Evolutionary conservation across 345 rosid genomes (phyloP), one percentile per base, ranked within the genome.

Genomic region (Hypericum androsaemum): DNA sequence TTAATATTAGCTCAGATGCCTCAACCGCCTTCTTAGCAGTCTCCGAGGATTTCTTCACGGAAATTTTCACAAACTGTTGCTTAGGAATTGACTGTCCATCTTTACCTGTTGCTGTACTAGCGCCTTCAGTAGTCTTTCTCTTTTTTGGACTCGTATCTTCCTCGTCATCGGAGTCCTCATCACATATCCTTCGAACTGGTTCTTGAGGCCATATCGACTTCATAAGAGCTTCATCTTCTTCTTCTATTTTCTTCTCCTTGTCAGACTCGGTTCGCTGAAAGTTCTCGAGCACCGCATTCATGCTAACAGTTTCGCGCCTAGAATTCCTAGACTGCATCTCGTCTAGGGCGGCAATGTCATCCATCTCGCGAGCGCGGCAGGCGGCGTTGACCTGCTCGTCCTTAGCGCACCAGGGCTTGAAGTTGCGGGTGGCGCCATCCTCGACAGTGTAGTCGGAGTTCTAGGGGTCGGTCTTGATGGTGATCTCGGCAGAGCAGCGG

Each of bases 301-400:
- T 80, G 48, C 94, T 84, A 13, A 90, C 96, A 32, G 84, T 75
- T 5, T 94, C 96, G 15, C 87, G 95, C 65, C 95, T 82, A 39
- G 95, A 81, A 94, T 73, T 87, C 85, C 83, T 76, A 16, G 94
- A 80, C 71, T 80, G 84, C 97, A 85, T 80, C 62, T 88, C 97
- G 68, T 88, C 97, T 43, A 92, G 94, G 0, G 97, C 82, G 3
- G 97, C 97, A 53, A 88, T 72, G 54, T 85, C 88, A 64, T 88
- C 97, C 95, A 92, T 88, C 60, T n/a, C n/a, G n/a, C n/a, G n/a
- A n/a, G n/a, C n/a, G n/a, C n/a, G n/a, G n/a, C n/a, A n/a, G n/a
- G n/a, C n/a, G n/a, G n/a, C n/a, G n/a, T 92, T 94, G 64, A 81
- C 74, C 74, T 88, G 97, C 58, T 83, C 98, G 52, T 92, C 98